These are phyloP conservation scores for Ananas comosus DNA, from an alignment of 176 grass and related monocot species.

Conservation along the genomic window DNA sequence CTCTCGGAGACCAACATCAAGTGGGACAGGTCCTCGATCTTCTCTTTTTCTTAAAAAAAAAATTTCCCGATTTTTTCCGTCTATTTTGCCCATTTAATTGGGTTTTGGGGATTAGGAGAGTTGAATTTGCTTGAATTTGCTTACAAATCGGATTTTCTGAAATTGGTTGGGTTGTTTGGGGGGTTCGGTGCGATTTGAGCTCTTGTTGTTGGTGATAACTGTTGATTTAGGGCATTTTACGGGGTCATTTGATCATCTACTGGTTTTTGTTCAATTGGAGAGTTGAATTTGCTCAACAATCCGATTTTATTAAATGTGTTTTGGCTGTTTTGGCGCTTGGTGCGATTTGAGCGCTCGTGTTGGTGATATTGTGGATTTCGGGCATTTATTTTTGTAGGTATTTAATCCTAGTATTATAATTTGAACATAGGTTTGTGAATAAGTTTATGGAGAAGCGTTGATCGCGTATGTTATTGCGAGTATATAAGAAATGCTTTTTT, in stretches of 20 bases:
- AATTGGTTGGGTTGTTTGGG: not conserved
- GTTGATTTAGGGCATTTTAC: not conserved
- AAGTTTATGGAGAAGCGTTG: too few relatives aligned
- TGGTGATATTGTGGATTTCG: not conserved
- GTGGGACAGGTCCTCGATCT: conserved; percentile 60
- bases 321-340: too few relatives aligned
- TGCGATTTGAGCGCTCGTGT: too few relatives aligned
- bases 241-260: not conserved
- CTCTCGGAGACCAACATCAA: conserved; percentile 87
- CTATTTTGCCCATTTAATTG: too few relatives aligned
- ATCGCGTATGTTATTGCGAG: too few relatives aligned
- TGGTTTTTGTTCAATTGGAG: not conserved
- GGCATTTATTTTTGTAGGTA: not conserved
- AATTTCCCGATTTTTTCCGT: not conserved
- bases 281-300: not conserved
- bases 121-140: too few relatives aligned
- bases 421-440: too few relatives aligned
- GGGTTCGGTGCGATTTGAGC: not conserved
- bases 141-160: not conserved
- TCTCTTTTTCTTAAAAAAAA: not conserved
- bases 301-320: too few relatives aligned
- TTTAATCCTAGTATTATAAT: too few relatives aligned
- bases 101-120: not conserved
- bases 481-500: too few relatives aligned
- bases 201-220: not conserved